These are phyloP conservation scores for Tetrahymena thermophila DNA, from an alignment of 73 alveolate species.

Conservation along the genomic window DNA sequence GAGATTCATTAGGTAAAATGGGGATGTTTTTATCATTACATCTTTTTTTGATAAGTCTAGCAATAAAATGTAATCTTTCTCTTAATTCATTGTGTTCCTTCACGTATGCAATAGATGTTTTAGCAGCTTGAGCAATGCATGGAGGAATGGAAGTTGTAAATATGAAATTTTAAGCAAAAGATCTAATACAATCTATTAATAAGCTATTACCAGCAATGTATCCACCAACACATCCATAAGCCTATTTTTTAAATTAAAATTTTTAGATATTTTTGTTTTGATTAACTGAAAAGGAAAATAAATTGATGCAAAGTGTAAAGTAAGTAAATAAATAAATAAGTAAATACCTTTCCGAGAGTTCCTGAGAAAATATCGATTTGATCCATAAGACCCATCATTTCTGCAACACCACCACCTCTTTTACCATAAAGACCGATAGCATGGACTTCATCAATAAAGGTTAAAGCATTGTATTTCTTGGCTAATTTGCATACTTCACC, in stretches of 20 bases:
- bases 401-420: conserved; percentile 72
- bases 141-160: conserved; percentile 77
- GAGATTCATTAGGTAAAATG: conserved; percentile 52
- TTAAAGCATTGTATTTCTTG: conserved; percentile 56
- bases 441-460: conserved; percentile 78
- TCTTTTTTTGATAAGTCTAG: conserved; percentile 25
- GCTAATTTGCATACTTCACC: conserved; percentile 54
- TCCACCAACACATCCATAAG: conserved; percentile 78
- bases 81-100: conserved; percentile 50
- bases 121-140: conserved; percentile 56
- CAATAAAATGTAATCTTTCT: conserved; percentile 26
- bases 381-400: conserved; percentile 32
- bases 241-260: neutral
- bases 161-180: conserved; percentile 60
- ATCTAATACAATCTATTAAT: conserved; percentile 54
- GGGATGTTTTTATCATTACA: conserved; percentile 50
- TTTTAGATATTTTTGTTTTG: neutral
- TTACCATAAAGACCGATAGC: conserved; percentile 79
- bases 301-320: too few species aligned
- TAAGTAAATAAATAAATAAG: too few species aligned
- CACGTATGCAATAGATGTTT: conserved; percentile 51
- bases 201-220: conserved; percentile 51
- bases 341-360: conserved; percentile 55
- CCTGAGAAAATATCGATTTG: conserved; percentile 59
- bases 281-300: neutral